Evolutionary conservation across 2,329 filamentous ascomycete species (phyloP).

Genomic region (Talaromyces sp.): DNA sequence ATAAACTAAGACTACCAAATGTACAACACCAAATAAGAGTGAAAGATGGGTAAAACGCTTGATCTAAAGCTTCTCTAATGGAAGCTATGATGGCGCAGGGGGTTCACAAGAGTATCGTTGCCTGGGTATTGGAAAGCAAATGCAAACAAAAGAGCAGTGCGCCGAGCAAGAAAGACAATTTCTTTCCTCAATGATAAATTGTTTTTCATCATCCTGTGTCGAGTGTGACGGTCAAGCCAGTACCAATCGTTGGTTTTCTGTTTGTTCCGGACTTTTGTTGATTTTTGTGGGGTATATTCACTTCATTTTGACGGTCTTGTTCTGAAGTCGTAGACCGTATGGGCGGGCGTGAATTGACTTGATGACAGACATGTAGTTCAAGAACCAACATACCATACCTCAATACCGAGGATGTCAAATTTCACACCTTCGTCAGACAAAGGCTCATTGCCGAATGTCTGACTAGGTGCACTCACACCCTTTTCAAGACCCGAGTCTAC

Average conservation of each 20-base stretch:
- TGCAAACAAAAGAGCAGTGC: conserved; percentile 9
- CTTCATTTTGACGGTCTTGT: too few species aligned
- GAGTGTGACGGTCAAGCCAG: background rate
- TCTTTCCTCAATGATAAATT: background rate
- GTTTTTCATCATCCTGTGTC: conserved; percentile 1
- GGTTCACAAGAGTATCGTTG: conserved; percentile 4
- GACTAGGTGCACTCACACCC: conserved; percentile 79
- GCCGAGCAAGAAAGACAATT: conserved; percentile 3
- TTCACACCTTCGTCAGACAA: conserved; percentile 91
- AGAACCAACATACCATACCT: conserved; percentile 85
- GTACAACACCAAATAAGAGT: too few species aligned
- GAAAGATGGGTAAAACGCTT: background rate
- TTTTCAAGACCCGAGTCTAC: conserved; percentile 81
- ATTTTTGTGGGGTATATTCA: background rate
- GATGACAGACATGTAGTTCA: conserved; percentile 17
- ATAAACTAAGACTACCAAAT: too few species aligned
- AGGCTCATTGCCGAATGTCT: conserved; percentile 93
- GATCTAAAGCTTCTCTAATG: background rate
- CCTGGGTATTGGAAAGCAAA: conserved; percentile 21
- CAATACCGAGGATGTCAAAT: conserved; percentile 87
- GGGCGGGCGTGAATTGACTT: background rate
- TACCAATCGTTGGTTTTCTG: background rate
- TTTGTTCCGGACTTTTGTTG: background rate
- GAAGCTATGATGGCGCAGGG: background rate
- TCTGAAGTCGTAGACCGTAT: too few species aligned